Evolutionary conservation across 352 stramenopile species (phyloP).

Genomic region (Thalassiosira mediterranea): DNA sequence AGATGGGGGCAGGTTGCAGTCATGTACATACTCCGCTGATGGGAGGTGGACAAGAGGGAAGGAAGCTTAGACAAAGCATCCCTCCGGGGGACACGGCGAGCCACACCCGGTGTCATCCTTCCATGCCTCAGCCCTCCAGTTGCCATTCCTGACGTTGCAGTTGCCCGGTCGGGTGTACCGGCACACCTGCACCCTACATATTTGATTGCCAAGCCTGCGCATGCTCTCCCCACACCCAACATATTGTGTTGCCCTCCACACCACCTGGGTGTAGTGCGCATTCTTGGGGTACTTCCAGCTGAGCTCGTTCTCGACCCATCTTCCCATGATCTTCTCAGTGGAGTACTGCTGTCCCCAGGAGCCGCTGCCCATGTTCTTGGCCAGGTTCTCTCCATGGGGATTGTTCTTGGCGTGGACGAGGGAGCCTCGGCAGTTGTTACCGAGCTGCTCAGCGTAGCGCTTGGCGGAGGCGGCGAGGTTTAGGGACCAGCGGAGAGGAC

Average conservation of each 20-base stretch:
- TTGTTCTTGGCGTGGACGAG: conserved; percentile 3
- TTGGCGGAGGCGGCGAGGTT: neutral
- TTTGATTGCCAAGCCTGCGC: neutral
- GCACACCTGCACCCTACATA: conserved; percentile 9
- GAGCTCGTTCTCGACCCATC: conserved; percentile 54
- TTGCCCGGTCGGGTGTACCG: conserved; percentile 15
- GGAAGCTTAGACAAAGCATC: too few relatives aligned
- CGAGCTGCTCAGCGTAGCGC: neutral
- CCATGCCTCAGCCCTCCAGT: conserved; percentile 7
- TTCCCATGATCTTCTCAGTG: conserved; percentile 6
- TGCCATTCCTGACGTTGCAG: neutral
- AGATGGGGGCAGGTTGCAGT: too few relatives aligned
- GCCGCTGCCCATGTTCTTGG: conserved; percentile 16
- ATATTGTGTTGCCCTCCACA: conserved; percentile 44
- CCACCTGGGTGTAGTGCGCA: conserved; percentile 44
- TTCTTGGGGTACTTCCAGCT: conserved; percentile 47
- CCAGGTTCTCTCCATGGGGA: conserved; percentile 27
- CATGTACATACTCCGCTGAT: too few relatives aligned
- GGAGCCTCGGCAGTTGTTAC: neutral
- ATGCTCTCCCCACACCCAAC: conserved; percentile 18
- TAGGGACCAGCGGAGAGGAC: neutral
- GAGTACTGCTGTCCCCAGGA: neutral
- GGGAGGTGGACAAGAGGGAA: too few relatives aligned
- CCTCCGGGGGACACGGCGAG: conserved; percentile 48
- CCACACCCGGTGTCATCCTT: conserved; percentile 44